Conservation (phyloP, 225 moss, liverwort and hornwort species). For the Marchantia polymorpha region DNA sequence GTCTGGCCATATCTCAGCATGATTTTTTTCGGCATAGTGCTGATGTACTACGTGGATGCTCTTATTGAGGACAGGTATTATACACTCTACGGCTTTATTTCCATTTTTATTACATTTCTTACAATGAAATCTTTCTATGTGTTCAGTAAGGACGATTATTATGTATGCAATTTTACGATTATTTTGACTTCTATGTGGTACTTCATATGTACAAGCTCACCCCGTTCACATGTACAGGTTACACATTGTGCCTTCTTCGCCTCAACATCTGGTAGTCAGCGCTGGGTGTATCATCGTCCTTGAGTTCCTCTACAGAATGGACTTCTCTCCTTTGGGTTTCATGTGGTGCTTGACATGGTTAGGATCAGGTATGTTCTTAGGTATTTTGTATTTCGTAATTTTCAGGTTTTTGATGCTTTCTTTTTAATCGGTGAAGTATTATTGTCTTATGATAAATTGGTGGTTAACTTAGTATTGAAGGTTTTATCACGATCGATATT, state of each 20-base stretch:
- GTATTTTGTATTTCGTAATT: background rate
- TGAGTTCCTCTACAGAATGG: conserved; percentile 82
- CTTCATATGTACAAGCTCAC: conserved; percentile 14
- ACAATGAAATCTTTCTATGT: background rate
- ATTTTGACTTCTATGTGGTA: background rate
- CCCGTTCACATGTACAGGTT: conserved; percentile 52
- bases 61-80: conserved; percentile 86
- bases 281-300: conserved; percentile 73
- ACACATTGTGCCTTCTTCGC: conserved; percentile 82
- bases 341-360: conserved; percentile 74
- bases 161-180: background rate
- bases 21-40: conserved; percentile 74
- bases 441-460: background rate
- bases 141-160: background rate
- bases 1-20: conserved; percentile 72
- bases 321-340: conserved; percentile 86
- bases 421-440: background rate
- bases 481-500: background rate
- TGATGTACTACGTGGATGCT: conserved; percentile 93
- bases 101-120: no score
- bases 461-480: background rate
- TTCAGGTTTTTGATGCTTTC: background rate
- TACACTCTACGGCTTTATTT: background rate
- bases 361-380: conserved; percentile 64
- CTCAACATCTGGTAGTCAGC: conserved; percentile 72